Evolutionary conservation across 1,284 basidiomycete genomes (phyloP).

Genomic region (Naganishia cerealis): DNA sequence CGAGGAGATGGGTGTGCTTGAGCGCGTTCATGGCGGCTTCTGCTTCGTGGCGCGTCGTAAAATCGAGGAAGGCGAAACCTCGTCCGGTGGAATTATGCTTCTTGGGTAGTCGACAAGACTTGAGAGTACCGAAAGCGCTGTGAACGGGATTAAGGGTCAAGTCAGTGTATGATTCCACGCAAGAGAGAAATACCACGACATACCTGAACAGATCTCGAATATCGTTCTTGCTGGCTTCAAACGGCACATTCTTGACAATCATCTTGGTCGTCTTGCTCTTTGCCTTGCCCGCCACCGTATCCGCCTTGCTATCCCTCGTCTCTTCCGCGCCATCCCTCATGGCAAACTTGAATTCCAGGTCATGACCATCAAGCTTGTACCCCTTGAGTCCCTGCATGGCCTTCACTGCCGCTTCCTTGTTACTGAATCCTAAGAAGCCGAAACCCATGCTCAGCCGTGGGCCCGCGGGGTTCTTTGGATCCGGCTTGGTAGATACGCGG

Average conservation of each 20-base stretch:
- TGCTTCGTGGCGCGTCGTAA: conserved; percentile 80
- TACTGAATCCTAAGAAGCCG: conserved; percentile 90
- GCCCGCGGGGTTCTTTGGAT: conserved; percentile 66
- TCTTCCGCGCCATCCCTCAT: conserved; percentile 74
- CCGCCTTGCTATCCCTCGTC: conserved; percentile 47
- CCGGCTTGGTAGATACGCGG: conserved; percentile 85
- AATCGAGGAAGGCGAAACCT: conserved; percentile 95
- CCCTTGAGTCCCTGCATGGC: conserved; percentile 79
- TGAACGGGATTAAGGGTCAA: background rate
- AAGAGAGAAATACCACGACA: conserved; percentile 46
- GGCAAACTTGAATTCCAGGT: conserved; percentile 80
- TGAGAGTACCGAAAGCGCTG: conserved; percentile 85
- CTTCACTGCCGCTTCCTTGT: conserved; percentile 68
- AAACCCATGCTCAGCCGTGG: conserved; percentile 84
- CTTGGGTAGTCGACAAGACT: conserved; percentile 82
- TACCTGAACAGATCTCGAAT: conserved; percentile 82
- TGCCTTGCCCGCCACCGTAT: conserved; percentile 55
- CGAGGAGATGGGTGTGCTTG: conserved; percentile 90
- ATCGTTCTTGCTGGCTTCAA: conserved; percentile 92
- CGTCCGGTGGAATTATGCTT: conserved; percentile 61
- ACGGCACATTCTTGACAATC: conserved; percentile 95
- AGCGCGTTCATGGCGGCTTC: conserved; percentile 79
- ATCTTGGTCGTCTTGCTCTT: conserved; percentile 75
- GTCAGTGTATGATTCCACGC: background rate
- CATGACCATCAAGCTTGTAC: conserved; percentile 82